Evolutionary conservation across 192 early-diverging fungal genomes (phyloP).

Genomic region (Backusella tuberculispora): DNA sequence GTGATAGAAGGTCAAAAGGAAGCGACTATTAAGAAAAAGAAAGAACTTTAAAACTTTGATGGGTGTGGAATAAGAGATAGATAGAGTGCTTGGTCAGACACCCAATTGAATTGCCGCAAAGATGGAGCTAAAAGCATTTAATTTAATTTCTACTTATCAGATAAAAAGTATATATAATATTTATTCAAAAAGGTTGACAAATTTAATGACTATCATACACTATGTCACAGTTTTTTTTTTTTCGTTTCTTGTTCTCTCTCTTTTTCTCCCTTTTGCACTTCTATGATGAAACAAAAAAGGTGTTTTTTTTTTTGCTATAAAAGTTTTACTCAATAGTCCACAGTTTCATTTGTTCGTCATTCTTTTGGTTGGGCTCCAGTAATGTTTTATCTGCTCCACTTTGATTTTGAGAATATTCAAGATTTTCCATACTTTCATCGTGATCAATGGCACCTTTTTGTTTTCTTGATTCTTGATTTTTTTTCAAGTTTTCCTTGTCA

Average conservation of each 20-base stretch:
- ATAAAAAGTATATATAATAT: no score
- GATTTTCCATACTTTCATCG: not conserved
- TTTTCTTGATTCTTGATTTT: not conserved
- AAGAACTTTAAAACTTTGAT: not conserved
- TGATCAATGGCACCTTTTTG: not conserved
- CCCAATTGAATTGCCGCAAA: no score
- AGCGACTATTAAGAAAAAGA: slow-evolving; percentile 42
- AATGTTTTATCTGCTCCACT: slow-evolving; percentile 1
- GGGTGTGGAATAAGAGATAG: no score
- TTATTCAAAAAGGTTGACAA: no score
- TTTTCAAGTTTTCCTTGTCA: not conserved
- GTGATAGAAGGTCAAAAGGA: slow-evolving; percentile 54
- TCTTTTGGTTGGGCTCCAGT: slow-evolving; percentile 8
- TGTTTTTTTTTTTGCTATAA: not conserved
- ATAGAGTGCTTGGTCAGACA: no score
- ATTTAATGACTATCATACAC: no score
- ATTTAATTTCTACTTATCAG: no score
- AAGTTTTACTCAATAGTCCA: slow-evolving; percentile 35
- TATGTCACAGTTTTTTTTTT: no score
- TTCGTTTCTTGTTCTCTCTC: not conserved
- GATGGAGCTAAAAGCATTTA: no score
- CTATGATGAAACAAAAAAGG: no score
- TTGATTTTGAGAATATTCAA: not conserved
- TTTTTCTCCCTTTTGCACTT: not conserved
- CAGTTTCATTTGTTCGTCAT: slow-evolving; percentile 2